Evolutionary conservation across 108 stramenopile species (phyloP).

Genomic region (Pseudonitzschia delicatissima): DNA sequence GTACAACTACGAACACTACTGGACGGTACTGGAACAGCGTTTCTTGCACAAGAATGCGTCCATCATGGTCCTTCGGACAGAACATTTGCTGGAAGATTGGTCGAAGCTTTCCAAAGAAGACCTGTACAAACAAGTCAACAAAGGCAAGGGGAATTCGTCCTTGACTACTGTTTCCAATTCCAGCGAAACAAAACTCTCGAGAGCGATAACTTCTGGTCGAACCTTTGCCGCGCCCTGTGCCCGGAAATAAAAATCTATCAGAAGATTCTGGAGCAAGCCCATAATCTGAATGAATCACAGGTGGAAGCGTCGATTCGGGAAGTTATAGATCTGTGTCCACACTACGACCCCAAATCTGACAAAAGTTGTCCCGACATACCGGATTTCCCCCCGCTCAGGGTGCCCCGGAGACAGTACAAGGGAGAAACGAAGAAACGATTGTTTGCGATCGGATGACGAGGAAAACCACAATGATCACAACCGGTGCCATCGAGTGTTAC

Average conservation of each 20-base stretch:
- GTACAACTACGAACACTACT: constrained; percentile 46
- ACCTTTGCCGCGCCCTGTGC: constrained; percentile 33
- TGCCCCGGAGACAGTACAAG: constrained; percentile 13
- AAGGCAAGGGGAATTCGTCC: background rate
- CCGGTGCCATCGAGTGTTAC: no score
- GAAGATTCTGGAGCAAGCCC: constrained; percentile 8
- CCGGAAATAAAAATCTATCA: constrained; percentile 33
- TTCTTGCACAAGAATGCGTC: background rate
- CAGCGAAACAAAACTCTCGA: background rate
- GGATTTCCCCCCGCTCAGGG: constrained; percentile 16
- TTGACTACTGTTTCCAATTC: background rate
- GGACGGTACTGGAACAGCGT: constrained; percentile 16
- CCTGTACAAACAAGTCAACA: constrained; percentile 29
- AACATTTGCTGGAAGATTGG: constrained; percentile 34
- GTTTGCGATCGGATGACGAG: constrained; percentile 6
- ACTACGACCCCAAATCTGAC: background rate
- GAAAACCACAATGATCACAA: background rate
- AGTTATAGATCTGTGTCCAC: constrained; percentile 17
- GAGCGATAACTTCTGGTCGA: background rate
- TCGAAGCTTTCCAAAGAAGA: constrained; percentile 12
- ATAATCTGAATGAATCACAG: constrained; percentile 22
- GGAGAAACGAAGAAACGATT: constrained; percentile 32
- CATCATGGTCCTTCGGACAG: constrained; percentile 24
- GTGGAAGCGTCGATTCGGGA: constrained; percentile 21
- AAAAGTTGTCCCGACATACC: constrained; percentile 19